Evolutionary conservation across 805 yeast species (phyloP).

Genomic region (Starmerella davenportii): DNA sequence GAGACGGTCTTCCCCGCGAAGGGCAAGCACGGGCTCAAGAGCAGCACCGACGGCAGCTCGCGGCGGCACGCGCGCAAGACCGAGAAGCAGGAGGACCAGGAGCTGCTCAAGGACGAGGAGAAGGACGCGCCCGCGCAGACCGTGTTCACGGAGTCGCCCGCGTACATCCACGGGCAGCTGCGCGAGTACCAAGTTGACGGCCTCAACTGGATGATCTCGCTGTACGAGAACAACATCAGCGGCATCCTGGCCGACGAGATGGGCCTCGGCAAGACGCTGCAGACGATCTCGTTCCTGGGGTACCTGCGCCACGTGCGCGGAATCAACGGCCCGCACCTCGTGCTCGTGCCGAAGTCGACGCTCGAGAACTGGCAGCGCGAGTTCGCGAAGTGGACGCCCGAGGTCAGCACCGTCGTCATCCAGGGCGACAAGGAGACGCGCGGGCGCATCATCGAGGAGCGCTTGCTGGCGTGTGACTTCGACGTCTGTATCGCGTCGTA

Average conservation of each 20-base stretch:
- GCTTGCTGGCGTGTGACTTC: constrained; percentile 54
- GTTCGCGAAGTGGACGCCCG: constrained; percentile 91
- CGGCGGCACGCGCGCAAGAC: constrained; percentile 57
- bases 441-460: constrained; percentile 36
- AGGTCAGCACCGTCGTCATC: constrained; percentile 63
- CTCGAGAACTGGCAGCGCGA: constrained; percentile 93
- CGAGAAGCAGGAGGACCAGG: constrained; percentile 92
- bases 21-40: constrained; percentile 10
- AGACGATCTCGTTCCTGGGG: constrained; percentile 83
- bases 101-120: constrained; percentile 66
- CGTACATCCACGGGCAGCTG: constrained; percentile 52
- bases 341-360: constrained; percentile 90
- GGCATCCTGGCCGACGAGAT: constrained; percentile 96
- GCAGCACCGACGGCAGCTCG: constrained; percentile 16
- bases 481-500: constrained; percentile 84
- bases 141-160: constrained; percentile 73
- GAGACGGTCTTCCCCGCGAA: constrained; percentile 16
- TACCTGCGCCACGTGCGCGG: constrained; percentile 61
- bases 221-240: constrained; percentile 72
- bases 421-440: constrained; percentile 86
- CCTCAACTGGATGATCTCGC: constrained; percentile 77
- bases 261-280: constrained; percentile 95
- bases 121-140: constrained; percentile 37
- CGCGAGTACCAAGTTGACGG: constrained; percentile 93
- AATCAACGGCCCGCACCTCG: constrained; percentile 76